These are phyloP conservation scores for Sparassis latifolia DNA, from an alignment of 1,284 basidiomycete genomes.

Conservation along the genomic window DNA sequence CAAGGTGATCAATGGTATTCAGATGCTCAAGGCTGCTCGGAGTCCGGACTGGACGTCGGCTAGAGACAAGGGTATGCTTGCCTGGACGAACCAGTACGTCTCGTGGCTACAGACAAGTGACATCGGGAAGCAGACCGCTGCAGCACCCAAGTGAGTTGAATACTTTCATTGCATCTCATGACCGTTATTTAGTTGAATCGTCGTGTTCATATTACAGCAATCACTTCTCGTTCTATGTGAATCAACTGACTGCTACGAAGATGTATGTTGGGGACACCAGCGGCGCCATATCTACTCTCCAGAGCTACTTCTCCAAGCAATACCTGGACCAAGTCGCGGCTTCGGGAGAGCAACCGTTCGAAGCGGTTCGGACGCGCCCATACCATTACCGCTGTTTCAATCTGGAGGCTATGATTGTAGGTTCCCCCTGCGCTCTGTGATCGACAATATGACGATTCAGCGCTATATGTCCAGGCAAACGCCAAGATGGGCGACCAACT, in stretches of 20 bases:
- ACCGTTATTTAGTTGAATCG: not conserved
- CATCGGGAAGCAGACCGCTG: conserved; percentile 41
- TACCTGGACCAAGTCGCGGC: conserved; percentile 48
- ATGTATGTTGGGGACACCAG: conserved; percentile 30
- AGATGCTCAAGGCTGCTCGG: conserved; percentile 44
- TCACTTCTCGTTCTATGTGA: conserved; percentile 48
- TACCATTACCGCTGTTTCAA: conserved; percentile 66
- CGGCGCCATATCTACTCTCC: conserved; percentile 33
- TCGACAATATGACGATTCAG: too few species aligned
- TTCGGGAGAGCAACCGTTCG: conserved; percentile 55
- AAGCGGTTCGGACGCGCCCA: conserved; percentile 53
- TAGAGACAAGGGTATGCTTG: conserved; percentile 39
- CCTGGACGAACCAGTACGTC: conserved; percentile 47
- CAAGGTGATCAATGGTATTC: conserved; percentile 53
- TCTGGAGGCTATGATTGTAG: conserved; percentile 59
- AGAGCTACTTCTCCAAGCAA: conserved; percentile 38
- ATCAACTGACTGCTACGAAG: conserved; percentile 33
- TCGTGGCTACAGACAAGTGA: conserved; percentile 49
- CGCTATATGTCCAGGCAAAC: conserved; percentile 30
- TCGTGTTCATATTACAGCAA: conserved; percentile 36
- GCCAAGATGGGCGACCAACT: conserved; percentile 51
- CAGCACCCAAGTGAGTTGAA: conserved; percentile 45
- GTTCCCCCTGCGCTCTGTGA: not conserved
- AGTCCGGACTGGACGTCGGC: conserved; percentile 52
- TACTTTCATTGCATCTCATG: not conserved